Base-by-base conservation (phyloP, 148 eudicot species). In the Vaccinium corymbosum region DNA sequence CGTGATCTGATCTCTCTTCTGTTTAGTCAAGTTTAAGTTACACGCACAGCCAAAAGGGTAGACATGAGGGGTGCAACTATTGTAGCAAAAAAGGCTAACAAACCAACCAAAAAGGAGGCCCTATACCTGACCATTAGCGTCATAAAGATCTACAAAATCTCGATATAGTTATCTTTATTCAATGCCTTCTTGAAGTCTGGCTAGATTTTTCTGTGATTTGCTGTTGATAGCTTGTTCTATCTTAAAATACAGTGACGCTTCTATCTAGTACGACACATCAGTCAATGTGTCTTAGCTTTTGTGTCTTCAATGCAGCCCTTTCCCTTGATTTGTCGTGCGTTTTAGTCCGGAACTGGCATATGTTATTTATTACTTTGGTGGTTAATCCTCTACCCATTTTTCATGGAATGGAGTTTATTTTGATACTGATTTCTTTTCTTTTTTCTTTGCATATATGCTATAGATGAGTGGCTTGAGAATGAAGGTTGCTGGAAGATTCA, bases 401-500 rank as follows among this genome's bases (percentile, higher is more conserved):
- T 32, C 42, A 79, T 7, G 3, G 64, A 4, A 6, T 25, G 57
- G 19, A 3, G 15, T n/a, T 16, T 16, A 13, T 79, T 16, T 16
- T 62, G 62, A 64, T 7, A 71, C 53, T 72, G 16, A 32, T 70
- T 70, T 64, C 29, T 9, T 73, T 32, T 49, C 48, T 38, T 55
- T 48, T 49, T 49, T 8, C n/a, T 57, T 11, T 10, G 29, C n/a
- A 27, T 80, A 13, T 4, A 35, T 84, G 66, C 22, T 71, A 32
- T 88, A 93, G 97, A 93, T 93, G 94, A 92, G 93, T 90, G 97
- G 97, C 77, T 91, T 91, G 53, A 92, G 97, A 89, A 93, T 93
- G 90, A 93, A 91, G 90, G 86, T 84, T 84, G 97, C 97, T 85
- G 93, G 92, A 85, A 88, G 97, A 81, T 93, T 93, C 86, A 93